phyloP scores from a whole-genome alignment of 352 stramenopile species.

The Phytophthora chlamydospora region DNA sequence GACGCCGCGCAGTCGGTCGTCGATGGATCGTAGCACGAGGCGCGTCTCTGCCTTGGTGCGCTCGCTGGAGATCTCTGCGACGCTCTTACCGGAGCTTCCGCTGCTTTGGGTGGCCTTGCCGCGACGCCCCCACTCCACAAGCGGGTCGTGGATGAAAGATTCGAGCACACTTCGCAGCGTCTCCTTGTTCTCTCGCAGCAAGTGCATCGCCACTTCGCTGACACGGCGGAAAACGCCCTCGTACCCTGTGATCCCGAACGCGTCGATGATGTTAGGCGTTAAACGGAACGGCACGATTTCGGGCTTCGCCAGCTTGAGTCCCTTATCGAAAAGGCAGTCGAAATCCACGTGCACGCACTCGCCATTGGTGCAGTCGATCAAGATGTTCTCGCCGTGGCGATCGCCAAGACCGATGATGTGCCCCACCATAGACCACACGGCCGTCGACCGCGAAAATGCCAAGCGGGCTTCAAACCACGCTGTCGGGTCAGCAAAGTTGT shows the following conservation, averaged over 20 bases:
- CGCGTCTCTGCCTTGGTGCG: constrained; percentile 88
- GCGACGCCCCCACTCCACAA: constrained; percentile 91
- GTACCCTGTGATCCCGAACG: constrained; percentile 97
- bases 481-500: constrained; percentile 97
- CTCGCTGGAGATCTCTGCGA: constrained; percentile 61
- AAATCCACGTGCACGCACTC: constrained; percentile 99
- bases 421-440: constrained; percentile 97
- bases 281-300: constrained; percentile 99
- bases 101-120: constrained; percentile 71
- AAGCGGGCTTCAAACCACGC: constrained; percentile 97
- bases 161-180: constrained; percentile 98
- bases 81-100: constrained; percentile 30
- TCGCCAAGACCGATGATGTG: constrained; percentile 95
- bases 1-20: constrained; percentile 91
- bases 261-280: constrained; percentile 99
- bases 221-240: constrained; percentile 95
- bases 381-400: constrained; percentile 99
- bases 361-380: constrained; percentile 97
- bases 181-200: constrained; percentile 96
- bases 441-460: constrained; percentile 85
- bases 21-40: constrained; percentile 90
- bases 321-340: constrained; percentile 99
- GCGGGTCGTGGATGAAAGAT: constrained; percentile 99
- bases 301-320: constrained; percentile 93
- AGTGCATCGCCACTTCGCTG: constrained; percentile 90